Evolutionary conservation across 441 rosid genomes (phyloP).

Genomic region (Geranium incanum): DNA sequence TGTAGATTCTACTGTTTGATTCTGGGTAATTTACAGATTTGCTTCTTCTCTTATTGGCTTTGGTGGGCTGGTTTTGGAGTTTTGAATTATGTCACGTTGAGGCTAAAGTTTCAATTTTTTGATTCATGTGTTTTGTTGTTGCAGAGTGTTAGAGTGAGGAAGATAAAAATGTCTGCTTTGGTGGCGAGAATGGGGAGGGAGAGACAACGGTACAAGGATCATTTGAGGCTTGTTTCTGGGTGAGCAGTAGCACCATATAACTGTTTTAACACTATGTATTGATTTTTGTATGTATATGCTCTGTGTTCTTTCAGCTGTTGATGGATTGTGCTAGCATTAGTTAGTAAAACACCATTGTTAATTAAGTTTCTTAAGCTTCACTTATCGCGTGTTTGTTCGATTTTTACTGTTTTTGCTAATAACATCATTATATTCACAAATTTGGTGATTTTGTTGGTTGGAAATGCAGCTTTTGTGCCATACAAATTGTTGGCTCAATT

Average conservation of each 20-base stretch:
- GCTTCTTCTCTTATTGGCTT: neutral
- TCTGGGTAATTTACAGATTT: neutral
- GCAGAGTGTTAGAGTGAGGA: neutral
- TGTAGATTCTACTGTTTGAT: neutral
- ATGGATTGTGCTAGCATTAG: neutral
- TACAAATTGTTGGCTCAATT: neutral
- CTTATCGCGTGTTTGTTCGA: neutral
- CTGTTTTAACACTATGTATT: neutral
- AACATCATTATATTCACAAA: neutral
- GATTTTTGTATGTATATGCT: neutral
- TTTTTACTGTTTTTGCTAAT: neutral
- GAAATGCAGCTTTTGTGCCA: neutral
- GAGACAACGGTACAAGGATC: slow-evolving; percentile 46
- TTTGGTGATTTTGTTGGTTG: neutral
- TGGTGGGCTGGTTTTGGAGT: neutral
- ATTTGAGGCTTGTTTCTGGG: slow-evolving; percentile 62
- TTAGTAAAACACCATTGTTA: neutral
- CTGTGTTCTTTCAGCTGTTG: neutral
- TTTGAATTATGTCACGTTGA: neutral
- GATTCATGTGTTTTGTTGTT: neutral
- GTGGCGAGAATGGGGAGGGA: slow-evolving; percentile 49
- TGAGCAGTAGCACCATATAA: slow-evolving; percentile 15
- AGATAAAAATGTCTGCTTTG: slow-evolving; percentile 30
- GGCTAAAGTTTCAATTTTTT: neutral
- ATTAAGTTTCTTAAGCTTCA: neutral